Conservation (phyloP, 2,329 filamentous ascomycete species). For the Fusarium tupiense region DNA sequence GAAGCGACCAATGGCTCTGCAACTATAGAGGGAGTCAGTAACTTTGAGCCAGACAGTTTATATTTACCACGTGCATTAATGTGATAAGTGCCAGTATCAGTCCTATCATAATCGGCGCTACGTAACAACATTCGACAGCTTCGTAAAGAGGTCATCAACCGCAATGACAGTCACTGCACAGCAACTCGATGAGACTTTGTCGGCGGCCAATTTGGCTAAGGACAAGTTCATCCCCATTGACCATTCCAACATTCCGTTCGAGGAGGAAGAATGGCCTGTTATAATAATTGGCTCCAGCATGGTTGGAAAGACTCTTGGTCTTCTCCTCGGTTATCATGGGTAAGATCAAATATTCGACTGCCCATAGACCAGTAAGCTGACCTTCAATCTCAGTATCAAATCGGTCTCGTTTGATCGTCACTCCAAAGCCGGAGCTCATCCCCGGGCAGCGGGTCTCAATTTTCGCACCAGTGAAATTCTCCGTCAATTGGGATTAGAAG, state of each 20-base stretch:
- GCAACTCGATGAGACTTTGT: neutral
- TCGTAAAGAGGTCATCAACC: neutral
- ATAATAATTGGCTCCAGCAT: conserved; percentile 1
- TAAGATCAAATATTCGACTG: neutral
- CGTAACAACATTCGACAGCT: accelerated
- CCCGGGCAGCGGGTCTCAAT: neutral
- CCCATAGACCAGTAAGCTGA: neutral
- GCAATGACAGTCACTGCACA: neutral
- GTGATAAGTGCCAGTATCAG: neutral
- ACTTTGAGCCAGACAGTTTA: accelerated
- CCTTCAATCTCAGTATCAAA: neutral
- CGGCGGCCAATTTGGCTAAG: neutral
- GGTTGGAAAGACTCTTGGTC: neutral
- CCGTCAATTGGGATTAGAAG: neutral
- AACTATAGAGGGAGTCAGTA: accelerated
- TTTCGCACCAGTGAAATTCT: neutral
- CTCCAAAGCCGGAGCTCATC: neutral
- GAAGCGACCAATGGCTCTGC: accelerated
- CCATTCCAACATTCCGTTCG: neutral
- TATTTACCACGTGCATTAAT: accelerated
- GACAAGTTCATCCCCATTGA: neutral
- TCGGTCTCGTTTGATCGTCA: neutral
- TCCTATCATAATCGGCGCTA: neutral
- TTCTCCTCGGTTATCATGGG: neutral
- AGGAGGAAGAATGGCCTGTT: neutral